Base-by-base conservation (phyloP, 2,329 filamentous ascomycete genomes). In the Endocalyx cinctus region DNA sequence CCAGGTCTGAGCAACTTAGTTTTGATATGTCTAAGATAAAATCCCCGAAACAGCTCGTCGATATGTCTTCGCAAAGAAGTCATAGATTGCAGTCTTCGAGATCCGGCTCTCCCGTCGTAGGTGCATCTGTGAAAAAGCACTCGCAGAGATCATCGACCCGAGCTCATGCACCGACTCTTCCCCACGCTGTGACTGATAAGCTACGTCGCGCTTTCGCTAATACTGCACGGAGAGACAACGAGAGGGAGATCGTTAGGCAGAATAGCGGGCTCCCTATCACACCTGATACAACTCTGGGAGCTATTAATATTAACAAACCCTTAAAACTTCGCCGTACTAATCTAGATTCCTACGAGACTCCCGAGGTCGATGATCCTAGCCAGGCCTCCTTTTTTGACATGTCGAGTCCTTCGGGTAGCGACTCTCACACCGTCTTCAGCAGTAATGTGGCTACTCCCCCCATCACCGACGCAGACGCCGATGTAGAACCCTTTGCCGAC, bases 401-500 rank as follows among this genome's bases (percentile, higher is more conserved):
- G 0, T 63, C 62, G 5, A 79, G 76, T 45, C 72, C 72, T 4
- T 61, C 66, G 0, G 69, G 62, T 17, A 77, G 70, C 49, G 72
- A 77, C 36, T 63, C 72, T 3, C 71, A 75, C 36, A 79, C 77
- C 10, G 65, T 76, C 20, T 82, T 84, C 48, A 72, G 70, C 47
- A 73, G 68, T 52, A 79, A 71, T 39, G 77, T 81, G 31, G 82
- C 84, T 32, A 87, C 85, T 8, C 84, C 85, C 18, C 84, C 84
- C 6, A 78, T 87, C 44, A 82, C 77, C 7, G 85, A 88, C 42
- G 75, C 79, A 15, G 84, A 88, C 40, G 60, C 77, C 10, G 81
- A 84, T 43, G 72, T 76, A 8, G 82, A 84, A 43, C 72, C 76
- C 5, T 70, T 76, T 37, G 62, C 77, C 12, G 72, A 77, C 40